A percentile compares a stretch with the other conserved stretches of the same genome.
Conservation (phyloP, 1,139 yeast genomes). For the Taphrina deformans region DNA sequence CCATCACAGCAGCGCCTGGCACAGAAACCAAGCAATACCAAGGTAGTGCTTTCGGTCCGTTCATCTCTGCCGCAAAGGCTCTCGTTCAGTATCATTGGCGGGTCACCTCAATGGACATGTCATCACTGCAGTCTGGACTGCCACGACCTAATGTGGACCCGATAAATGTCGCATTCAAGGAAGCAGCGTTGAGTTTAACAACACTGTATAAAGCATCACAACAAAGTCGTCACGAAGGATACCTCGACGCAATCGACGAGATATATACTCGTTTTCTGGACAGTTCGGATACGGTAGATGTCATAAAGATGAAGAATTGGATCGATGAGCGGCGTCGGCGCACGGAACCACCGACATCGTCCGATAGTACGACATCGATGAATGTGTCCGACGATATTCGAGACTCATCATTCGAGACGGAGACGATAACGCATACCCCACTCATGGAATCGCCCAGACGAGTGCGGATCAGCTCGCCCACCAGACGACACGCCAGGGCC, state of each 20-base stretch:
- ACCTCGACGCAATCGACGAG: conserved; percentile 39
- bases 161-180: conserved; percentile 21
- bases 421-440: not conserved
- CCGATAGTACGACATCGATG: not conserved
- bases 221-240: conserved; percentile 33
- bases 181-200: conserved; percentile 35
- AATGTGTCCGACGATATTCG: not conserved
- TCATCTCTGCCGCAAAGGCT: not conserved
- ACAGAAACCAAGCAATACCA: not conserved
- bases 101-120: conserved; percentile 26
- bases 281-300: not conserved
- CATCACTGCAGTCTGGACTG: conserved; percentile 16
- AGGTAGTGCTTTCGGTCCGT: not conserved
- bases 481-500: not conserved
- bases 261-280: conserved; percentile 9
- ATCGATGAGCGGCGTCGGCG: conserved; percentile 17
- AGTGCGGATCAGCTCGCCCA: not conserved
- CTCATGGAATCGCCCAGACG: not conserved
- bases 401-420: not conserved
- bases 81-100: not conserved
- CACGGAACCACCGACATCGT: not conserved
- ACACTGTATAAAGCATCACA: conserved; percentile 33
- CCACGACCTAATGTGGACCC: conserved; percentile 21
- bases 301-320: conserved; percentile 9
- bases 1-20: not conserved